Evolutionary conservation across 108 stramenopile species (phyloP).

Genomic region (Bacterosira constricta): DNA sequence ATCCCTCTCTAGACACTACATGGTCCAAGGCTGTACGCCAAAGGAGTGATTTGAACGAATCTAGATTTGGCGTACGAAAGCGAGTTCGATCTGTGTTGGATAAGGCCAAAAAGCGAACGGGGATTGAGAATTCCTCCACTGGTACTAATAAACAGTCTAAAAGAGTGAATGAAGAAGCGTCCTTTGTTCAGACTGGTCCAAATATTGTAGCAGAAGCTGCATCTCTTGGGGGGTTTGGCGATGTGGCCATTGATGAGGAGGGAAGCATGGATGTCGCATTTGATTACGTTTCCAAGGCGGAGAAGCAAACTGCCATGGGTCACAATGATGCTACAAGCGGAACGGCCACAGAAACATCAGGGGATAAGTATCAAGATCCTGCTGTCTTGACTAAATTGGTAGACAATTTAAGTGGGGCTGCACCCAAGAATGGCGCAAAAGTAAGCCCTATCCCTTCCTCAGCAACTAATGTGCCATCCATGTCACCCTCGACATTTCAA

Average conservation of each 20-base stretch:
- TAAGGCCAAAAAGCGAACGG: constrained; percentile 76
- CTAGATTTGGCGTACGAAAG: constrained; percentile 65
- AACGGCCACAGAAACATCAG: background rate
- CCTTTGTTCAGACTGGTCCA: constrained; percentile 22
- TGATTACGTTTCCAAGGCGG: constrained; percentile 9
- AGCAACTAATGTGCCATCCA: background rate
- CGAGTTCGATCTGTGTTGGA: constrained; percentile 71
- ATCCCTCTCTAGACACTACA: background rate
- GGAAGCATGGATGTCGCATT: constrained; percentile 36
- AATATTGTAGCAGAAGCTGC: constrained; percentile 63
- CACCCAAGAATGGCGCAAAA: constrained; percentile 4
- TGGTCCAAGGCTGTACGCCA: constrained; percentile 47
- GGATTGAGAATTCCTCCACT: constrained; percentile 61
- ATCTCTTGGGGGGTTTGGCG: constrained; percentile 60
- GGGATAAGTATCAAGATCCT: constrained; percentile 12
- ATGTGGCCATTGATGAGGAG: constrained; percentile 16
- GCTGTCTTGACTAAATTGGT: constrained; percentile 16
- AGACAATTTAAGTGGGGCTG: background rate
- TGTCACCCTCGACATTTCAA: background rate
- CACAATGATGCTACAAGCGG: background rate
- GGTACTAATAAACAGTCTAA: background rate
- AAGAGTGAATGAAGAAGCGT: background rate
- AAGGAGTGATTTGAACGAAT: constrained; percentile 36
- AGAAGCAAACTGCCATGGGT: background rate
- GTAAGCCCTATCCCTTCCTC: background rate